Evolutionary conservation across 192 early-diverging fungal species (phyloP).

Genomic region (Umbelopsis vinacea): DNA sequence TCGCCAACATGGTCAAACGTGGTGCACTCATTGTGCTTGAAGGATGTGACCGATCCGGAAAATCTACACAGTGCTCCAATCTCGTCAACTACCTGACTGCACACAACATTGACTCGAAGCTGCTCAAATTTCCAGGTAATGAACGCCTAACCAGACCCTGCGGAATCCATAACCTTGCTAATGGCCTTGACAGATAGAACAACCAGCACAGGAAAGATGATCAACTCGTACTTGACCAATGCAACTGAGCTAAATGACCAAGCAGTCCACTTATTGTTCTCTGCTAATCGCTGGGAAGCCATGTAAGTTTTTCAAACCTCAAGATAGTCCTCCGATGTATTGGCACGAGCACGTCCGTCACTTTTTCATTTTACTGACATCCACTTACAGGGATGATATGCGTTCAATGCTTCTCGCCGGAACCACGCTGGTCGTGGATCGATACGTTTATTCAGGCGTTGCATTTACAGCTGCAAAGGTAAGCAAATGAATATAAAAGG

Average conservation of each 20-base stretch:
- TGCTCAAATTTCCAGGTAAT: constrained; percentile 85
- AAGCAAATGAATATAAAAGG: neutral
- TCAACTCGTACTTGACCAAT: constrained; percentile 82
- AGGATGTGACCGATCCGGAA: constrained; percentile 93
- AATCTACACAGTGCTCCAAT: constrained; percentile 82
- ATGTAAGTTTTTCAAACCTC: constrained; percentile 52
- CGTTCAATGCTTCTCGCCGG: constrained; percentile 64
- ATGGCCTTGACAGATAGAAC: constrained; percentile 68
- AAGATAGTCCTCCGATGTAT: neutral
- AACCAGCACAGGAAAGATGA: constrained; percentile 90
- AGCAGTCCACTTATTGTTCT: constrained; percentile 92
- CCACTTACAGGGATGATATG: constrained; percentile 54
- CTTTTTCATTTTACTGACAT: neutral
- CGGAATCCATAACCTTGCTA: neutral
- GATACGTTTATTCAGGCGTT: constrained; percentile 96
- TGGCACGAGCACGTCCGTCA: no score
- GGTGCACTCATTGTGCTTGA: constrained; percentile 93
- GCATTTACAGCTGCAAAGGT: constrained; percentile 92
- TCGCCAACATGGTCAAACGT: constrained; percentile 40
- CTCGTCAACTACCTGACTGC: constrained; percentile 64
- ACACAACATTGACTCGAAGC: constrained; percentile 48
- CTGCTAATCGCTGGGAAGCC: constrained; percentile 95
- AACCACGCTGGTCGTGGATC: constrained; percentile 82
- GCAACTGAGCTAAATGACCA: constrained; percentile 74
- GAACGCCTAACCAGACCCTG: neutral